Evolutionary conservation across 768 basidiomycete genomes (phyloP).

Genomic region (Ramaria sp.): DNA sequence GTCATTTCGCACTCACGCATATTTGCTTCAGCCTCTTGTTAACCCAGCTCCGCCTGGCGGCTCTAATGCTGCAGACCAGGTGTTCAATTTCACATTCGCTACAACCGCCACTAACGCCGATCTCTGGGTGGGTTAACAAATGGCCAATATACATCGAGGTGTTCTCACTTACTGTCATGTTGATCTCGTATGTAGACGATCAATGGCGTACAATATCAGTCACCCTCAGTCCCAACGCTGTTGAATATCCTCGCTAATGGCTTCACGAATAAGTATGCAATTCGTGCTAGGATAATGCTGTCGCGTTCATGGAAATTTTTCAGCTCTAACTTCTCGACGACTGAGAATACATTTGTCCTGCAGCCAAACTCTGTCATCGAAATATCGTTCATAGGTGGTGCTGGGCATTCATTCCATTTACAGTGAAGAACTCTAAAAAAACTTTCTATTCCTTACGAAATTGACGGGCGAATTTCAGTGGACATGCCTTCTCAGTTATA

Average conservation of each 20-base stretch:
- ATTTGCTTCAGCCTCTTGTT: slow-evolving; percentile 12
- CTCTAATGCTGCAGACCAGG: neutral
- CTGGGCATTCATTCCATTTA: slow-evolving; percentile 7
- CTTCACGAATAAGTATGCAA: neutral
- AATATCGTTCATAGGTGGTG: neutral
- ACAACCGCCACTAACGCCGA: neutral
- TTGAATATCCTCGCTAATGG: slow-evolving; percentile 7
- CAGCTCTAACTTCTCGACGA: neutral
- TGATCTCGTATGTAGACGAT: neutral
- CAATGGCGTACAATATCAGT: slow-evolving; percentile 3
- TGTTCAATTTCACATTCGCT: slow-evolving; percentile 6
- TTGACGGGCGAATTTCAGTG: neutral
- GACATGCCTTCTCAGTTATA: slow-evolving; percentile 25
- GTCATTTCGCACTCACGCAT: slow-evolving; percentile 8
- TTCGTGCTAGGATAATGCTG: neutral
- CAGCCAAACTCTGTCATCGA: slow-evolving; percentile 1
- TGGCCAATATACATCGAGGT: neutral
- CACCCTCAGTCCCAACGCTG: slow-evolving; percentile 4
- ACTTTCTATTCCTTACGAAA: neutral
- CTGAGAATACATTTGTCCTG: slow-evolving; percentile 4
- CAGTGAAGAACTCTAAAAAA: neutral
- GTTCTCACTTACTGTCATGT: neutral
- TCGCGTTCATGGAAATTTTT: neutral
- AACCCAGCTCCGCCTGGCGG: slow-evolving; percentile 11
- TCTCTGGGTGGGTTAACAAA: slow-evolving; percentile 1